These are phyloP conservation scores for Lachancea fermentati DNA, from an alignment of 805 yeast species.

Conservation along the genomic window DNA sequence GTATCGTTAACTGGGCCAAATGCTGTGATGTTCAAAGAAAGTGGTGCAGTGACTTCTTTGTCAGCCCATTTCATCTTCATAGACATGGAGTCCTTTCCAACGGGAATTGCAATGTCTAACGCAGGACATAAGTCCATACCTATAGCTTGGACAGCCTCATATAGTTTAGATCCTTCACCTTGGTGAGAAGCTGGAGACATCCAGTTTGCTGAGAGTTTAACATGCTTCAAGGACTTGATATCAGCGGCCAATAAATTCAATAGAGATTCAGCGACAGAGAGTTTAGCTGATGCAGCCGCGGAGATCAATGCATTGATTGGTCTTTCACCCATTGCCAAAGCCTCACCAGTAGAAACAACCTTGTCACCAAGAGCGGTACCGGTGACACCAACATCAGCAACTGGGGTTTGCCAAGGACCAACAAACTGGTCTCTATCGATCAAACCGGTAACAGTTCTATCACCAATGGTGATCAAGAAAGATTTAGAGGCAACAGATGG, in stretches of 20 bases:
- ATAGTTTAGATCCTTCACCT: conserved; percentile 92
- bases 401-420: conserved; percentile 99
- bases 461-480: conserved; percentile 96
- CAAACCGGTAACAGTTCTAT: conserved; percentile 94
- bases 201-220: conserved; percentile 96
- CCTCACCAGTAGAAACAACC: conserved; percentile 81
- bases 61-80: conserved; percentile 98
- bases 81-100: conserved; percentile 98
- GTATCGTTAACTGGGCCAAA: conserved; percentile 85
- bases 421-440: conserved; percentile 98
- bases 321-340: conserved; percentile 94
- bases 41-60: conserved; percentile 92
- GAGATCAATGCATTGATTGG: conserved; percentile 85
- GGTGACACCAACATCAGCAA: conserved; percentile 96
- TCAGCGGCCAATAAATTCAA: conserved; percentile 88
- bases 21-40: conserved; percentile 85
- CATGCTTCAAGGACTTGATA: conserved; percentile 61
- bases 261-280: conserved; percentile 93
- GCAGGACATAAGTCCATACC: conserved; percentile 93
- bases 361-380: conserved; percentile 80
- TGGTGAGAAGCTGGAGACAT: conserved; percentile 94
- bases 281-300: conserved; percentile 87
- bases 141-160: conserved; percentile 95
- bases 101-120: conserved; percentile 88
- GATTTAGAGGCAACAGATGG: conserved; percentile 95